Evolutionary conservation across 192 early-diverging fungal species (phyloP).

Genomic region (Coemansia sp.): DNA sequence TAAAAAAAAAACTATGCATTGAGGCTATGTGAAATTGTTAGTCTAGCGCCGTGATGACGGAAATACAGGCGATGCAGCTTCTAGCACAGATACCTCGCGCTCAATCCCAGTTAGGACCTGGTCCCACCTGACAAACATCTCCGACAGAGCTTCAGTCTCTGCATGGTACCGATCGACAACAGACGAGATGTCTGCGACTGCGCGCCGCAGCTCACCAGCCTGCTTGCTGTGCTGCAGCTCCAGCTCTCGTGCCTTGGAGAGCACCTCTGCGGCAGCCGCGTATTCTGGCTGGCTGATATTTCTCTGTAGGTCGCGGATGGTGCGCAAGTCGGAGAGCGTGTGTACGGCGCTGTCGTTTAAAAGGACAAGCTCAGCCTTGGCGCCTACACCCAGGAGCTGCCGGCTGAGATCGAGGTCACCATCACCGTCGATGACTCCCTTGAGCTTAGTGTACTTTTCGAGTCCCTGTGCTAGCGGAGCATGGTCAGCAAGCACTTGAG

Average conservation of each 20-base stretch:
- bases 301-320: slow-evolving; percentile 36
- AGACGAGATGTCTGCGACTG: slow-evolving; percentile 35
- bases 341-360: slow-evolving; percentile 29
- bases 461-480: slow-evolving; percentile 23
- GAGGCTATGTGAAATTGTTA: background rate
- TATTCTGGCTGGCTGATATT: slow-evolving; percentile 51
- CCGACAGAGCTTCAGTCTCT: slow-evolving; percentile 46
- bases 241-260: slow-evolving; percentile 16
- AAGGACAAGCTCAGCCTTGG: slow-evolving; percentile 47
- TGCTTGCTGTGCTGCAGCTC: slow-evolving; percentile 39
- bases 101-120: slow-evolving; percentile 33
- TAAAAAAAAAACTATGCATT: background rate
- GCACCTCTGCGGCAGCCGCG: slow-evolving; percentile 30
- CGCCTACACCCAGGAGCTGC: slow-evolving; percentile 36
- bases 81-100: slow-evolving; percentile 35
- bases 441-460: slow-evolving; percentile 48
- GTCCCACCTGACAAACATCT: slow-evolving; percentile 51
- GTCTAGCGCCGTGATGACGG: background rate
- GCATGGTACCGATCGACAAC: slow-evolving; percentile 49
- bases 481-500: slow-evolving; percentile 24
- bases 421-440: slow-evolving; percentile 46
- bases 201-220: slow-evolving; percentile 19
- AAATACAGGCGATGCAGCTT: slow-evolving; percentile 6
- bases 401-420: slow-evolving; percentile 46
- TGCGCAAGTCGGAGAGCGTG: slow-evolving; percentile 36